These are phyloP conservation scores for Acanthamoeba triangularis DNA, from an alignment of 208 protist genomes.

Conservation along the genomic window DNA sequence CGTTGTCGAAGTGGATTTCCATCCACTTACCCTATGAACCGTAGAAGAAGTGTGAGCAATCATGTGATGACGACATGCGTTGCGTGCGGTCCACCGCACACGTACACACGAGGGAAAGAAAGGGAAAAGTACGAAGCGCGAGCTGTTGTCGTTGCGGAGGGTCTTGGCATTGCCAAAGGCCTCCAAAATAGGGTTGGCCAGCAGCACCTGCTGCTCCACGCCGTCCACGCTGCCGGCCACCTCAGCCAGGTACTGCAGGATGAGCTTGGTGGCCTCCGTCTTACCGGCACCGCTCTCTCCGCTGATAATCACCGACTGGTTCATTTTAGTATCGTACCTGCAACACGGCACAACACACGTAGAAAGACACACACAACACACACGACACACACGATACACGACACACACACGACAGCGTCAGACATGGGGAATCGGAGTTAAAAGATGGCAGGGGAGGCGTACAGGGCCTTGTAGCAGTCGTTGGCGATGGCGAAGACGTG, in stretches of 20 bases:
- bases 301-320: constrained; percentile 85
- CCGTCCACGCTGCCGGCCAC: constrained; percentile 59
- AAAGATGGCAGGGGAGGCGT: background rate
- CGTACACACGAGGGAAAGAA: background rate
- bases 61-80: background rate
- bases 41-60: background rate
- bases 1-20: constrained; percentile 87
- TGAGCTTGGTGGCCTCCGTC: constrained; percentile 92
- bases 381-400: too few species aligned
- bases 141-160: constrained; percentile 74
- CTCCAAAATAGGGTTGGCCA: constrained; percentile 88
- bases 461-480: constrained; percentile 76
- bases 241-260: constrained; percentile 90
- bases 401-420: background rate
- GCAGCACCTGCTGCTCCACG: constrained; percentile 87
- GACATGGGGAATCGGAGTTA: background rate
- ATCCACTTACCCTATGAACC: constrained; percentile 87
- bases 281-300: constrained; percentile 90
- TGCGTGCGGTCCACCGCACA: background rate
- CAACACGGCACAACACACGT: too few species aligned
- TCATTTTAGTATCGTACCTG: constrained; percentile 79
- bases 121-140: constrained; percentile 54
- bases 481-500: constrained; percentile 85
- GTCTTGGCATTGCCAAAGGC: constrained; percentile 82
- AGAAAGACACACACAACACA: too few species aligned